Evolutionary conservation across 306 rosid genomes (phyloP), one percentile per base, ranked within the genome.

Genomic region (Datisca glomerata): DNA sequence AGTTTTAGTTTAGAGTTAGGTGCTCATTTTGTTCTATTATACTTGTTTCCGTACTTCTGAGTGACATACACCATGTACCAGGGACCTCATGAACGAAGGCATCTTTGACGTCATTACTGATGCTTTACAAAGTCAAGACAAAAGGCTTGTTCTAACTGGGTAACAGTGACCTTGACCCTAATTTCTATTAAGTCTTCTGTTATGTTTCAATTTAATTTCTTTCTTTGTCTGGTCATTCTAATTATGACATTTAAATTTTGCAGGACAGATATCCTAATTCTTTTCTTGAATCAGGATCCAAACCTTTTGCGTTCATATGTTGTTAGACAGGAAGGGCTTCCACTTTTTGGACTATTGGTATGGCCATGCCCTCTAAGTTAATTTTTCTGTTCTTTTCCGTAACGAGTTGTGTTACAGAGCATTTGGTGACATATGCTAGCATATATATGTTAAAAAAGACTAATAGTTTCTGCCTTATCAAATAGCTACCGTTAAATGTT

Each of bases 231-330:
- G 8, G 29, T 55, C 38, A 45, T 65, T 48, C 85, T 69, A 41
- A 77, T 51, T 22, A 61, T 39, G 39, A 62, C 56, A 63, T 67
- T 79, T 59, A 69, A 57, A 72, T 74, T 80, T 67, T 87, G 93
- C 97, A 87, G 97, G 72, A 83, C 97, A 79, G 97, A 87, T 65
- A 73, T 87, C 79, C 93, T 87, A 55, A 75, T 76, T 72, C 94
- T 87, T 71, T 87, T 87, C 75, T 64, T 79, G 80, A 82, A 76
- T 71, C 97, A 87, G 65, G 97, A 87, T 76, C 97, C 97, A 49
- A 76, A 64, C 65, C 93, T 87, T 69, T 69, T 87, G 60, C 82
- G 93, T 34, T 79, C 94, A 7, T 76, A 79, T 65, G 87, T 87
- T 73, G 93, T 82, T 71, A 75, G 76, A 25, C 92, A 45, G 62